phyloP scores from a whole-genome alignment of 495 filamentous ascomycete species.

The Entonaema liquescens region DNA sequence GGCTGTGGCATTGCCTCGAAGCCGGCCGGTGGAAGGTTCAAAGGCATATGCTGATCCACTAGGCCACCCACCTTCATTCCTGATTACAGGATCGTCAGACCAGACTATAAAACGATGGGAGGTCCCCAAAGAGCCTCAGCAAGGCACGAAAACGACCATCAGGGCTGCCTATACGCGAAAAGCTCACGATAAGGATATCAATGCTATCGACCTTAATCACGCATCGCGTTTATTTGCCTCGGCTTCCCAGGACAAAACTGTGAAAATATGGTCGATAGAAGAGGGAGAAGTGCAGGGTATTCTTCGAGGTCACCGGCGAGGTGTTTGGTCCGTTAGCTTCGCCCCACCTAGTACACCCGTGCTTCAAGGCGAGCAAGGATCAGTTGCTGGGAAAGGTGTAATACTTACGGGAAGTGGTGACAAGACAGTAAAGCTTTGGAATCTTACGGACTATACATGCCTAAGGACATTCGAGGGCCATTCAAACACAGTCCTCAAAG shows the following conservation, averaged over 20 bases:
- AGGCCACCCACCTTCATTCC: conserved; percentile 79
- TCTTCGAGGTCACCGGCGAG: conserved; percentile 88
- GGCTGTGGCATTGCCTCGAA: conserved; percentile 84
- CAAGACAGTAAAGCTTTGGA: conserved; percentile 97
- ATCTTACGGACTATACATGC: conserved; percentile 89
- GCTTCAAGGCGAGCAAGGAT: conserved; percentile 73
- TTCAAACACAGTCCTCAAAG: conserved; percentile 92
- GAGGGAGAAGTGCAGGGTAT: conserved; percentile 89
- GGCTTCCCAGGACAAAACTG: conserved; percentile 93
- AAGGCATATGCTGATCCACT: conserved; percentile 71
- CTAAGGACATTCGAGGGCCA: conserved; percentile 95
- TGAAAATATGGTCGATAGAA: conserved; percentile 93
- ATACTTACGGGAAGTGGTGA: conserved; percentile 91
- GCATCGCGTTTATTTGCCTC: conserved; percentile 82
- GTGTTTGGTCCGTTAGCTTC: conserved; percentile 95
- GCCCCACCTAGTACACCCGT: conserved; percentile 77
- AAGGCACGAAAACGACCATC: conserved; percentile 52
- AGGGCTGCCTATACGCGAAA: conserved; percentile 82
- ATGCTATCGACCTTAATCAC: conserved; percentile 83
- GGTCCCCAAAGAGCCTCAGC: conserved; percentile 59
- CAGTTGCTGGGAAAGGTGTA: conserved; percentile 73
- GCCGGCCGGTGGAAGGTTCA: conserved; percentile 68
- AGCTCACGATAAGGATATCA: conserved; percentile 99
- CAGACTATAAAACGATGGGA: conserved; percentile 94
- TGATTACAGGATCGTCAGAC: conserved; percentile 93